Base-by-base conservation (phyloP, 2,329 filamentous ascomycete species). In the Colletotrichum chlorophyti region DNA sequence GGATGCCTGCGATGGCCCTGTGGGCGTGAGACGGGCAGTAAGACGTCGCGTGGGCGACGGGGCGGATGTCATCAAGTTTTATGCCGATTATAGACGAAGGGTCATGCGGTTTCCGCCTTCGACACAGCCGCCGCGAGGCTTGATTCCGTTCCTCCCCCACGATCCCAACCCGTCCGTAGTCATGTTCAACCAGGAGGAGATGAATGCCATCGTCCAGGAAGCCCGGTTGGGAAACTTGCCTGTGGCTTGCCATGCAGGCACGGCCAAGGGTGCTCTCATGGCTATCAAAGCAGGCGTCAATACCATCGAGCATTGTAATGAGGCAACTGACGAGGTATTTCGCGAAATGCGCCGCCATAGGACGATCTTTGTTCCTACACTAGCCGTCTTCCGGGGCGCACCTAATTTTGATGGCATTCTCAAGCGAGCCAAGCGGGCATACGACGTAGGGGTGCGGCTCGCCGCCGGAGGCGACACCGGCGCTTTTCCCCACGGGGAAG, bases 391-490 rank as follows among this genome's bases (percentile, higher is more conserved):
- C 10, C 26, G 34, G 29, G 8, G 3, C 12, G 38, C 32, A 2
- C 46, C 57, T 6, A 41, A 60, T 32, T 60, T 58, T 40, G 45
- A 32, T 14, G 9, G 38, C 32, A 69, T 74, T 3, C 68, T 76
- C 23, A 68, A 79, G 34, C 68, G 64, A 2, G 74, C 75, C 0
- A 80, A 78, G 64, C 68, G 65, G 15, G 83, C 80, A 0, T 75
- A 72, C 53, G 74, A 81, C 5, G 50, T 67, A 9, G 83, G 82
- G 0, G 75, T 84, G 15, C 75, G 77, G 47, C 61, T 85, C 9
- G 82, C 81, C 0, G 75, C 76, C 9, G 83, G 83, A 0, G 82
- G 82, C 0, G 82, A 84, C 57, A 84, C 82, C 0, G 82, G 83
- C 1, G 76, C 80, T 0, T 79, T 82, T 54, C 68, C 79, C 3